Percentiles rank a stretch among this genome's conserved stretches.
Conservation (phyloP, 805 yeast species). For the Candida awuae region DNA sequence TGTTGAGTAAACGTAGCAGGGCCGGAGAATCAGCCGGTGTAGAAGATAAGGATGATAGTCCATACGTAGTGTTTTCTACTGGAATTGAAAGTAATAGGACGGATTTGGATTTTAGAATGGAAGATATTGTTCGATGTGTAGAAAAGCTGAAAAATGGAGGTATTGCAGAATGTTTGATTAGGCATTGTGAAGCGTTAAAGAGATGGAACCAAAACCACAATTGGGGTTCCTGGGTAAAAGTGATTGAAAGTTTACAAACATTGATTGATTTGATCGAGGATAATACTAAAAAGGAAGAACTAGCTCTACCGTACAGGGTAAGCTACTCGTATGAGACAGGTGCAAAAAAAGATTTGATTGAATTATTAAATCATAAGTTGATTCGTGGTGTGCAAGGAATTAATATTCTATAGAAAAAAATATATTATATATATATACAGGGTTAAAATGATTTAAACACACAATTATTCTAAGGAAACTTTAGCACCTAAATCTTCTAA, state of each 20-base stretch:
- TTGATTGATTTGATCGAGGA: conserved; percentile 1
- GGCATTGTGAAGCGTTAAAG: conserved; percentile 3
- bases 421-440: conserved; percentile 4
- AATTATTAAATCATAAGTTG: neutral
- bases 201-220: neutral
- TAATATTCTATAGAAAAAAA: neutral
- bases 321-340: neutral
- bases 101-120: neutral
- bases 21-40: neutral
- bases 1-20: no score
- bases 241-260: neutral
- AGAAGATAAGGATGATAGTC: neutral
- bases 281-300: neutral
- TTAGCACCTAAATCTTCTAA: conserved; percentile 95
- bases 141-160: neutral
- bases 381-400: neutral
- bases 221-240: conserved; percentile 1
- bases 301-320: neutral
- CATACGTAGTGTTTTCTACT: neutral
- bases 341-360: neutral
- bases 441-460: neutral
- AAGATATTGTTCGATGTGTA: neutral
- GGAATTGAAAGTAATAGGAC: neutral
- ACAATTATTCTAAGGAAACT: conserved; percentile 72
- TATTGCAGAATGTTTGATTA: neutral